Percentiles rank a stretch among this genome's conserved stretches.
phyloP scores from a whole-genome alignment of 805 yeast genomes.

The Suhomyces sp. region DNA sequence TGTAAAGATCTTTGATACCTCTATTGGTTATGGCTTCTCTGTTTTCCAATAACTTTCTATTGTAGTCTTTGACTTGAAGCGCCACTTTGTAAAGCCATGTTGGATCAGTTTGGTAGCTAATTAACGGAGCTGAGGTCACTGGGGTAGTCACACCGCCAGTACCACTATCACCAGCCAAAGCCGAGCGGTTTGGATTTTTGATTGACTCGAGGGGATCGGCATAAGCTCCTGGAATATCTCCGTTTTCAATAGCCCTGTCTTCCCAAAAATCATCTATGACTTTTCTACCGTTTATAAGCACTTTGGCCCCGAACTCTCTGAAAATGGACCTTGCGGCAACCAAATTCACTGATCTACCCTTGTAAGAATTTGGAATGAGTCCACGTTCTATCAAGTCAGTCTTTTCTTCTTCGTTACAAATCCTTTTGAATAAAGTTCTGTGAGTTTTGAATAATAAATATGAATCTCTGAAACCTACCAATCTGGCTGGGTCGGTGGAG shows the following conservation, averaged over 20 bases:
- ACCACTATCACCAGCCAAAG: conserved; percentile 7
- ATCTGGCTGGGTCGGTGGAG: conserved; percentile 93
- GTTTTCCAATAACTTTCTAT: conserved; percentile 55
- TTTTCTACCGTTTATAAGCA: conserved; percentile 74
- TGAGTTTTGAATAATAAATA: conserved; percentile 87
- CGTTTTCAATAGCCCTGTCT: conserved; percentile 52
- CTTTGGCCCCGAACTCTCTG: conserved; percentile 87
- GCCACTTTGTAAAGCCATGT: conserved; percentile 88
- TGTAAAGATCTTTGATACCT: conserved; percentile 76
- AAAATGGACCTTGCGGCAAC: conserved; percentile 88
- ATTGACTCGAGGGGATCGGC: conserved; percentile 61
- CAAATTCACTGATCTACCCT: conserved; percentile 83
- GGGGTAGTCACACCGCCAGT: conserved; percentile 25
- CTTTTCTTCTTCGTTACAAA: conserved; percentile 74
- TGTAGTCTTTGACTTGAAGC: conserved; percentile 68
- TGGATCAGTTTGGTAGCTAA: conserved; percentile 52
- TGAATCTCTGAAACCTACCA: conserved; percentile 91
- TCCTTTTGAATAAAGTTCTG: conserved; percentile 66
- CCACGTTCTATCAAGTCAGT: conserved; percentile 77
- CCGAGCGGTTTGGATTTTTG: conserved; percentile 14
- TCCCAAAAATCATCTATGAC: conserved; percentile 90
- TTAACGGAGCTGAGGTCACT: conserved; percentile 40
- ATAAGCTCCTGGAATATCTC: conserved; percentile 66
- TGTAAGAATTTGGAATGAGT: conserved; percentile 83
- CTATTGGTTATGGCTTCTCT: conserved; percentile 54